Percentiles rank a stretch among this genome's conserved stretches.
Evolutionary conservation across 2,329 filamentous ascomycete genomes (phyloP).

Genomic region (Alternaria triticina): DNA sequence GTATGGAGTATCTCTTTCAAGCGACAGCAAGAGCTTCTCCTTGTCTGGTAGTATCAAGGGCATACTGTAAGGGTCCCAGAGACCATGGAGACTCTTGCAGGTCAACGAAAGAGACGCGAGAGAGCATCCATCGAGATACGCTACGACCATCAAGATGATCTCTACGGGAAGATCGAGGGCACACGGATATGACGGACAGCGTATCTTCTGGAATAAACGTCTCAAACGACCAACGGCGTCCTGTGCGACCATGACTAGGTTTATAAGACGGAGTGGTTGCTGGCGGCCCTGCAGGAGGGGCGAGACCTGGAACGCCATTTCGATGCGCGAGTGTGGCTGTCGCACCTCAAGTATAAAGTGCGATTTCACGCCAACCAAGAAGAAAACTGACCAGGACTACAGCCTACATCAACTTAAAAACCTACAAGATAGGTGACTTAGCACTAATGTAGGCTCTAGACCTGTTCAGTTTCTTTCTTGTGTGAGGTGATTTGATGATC

Average conservation of each 20-base stretch:
- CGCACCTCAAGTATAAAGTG: not conserved
- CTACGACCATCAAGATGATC: slow-evolving; percentile 22
- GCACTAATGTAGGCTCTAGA: too few relatives aligned
- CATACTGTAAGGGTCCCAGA: slow-evolving; percentile 8
- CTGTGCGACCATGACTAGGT: not conserved
- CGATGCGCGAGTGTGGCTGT: not conserved
- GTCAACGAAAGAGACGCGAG: slow-evolving; percentile 22
- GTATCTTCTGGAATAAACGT: slow-evolving; percentile 3
- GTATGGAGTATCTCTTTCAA: slow-evolving; percentile 18
- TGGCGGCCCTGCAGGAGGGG: not conserved
- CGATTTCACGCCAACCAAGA: too few relatives aligned
- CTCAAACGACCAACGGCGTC: not conserved
- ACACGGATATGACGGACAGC: slow-evolving; percentile 5
- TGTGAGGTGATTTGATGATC: not conserved
- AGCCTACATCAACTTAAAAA: too few relatives aligned
- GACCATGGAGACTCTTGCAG: slow-evolving; percentile 15
- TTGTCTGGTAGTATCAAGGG: slow-evolving; percentile 9
- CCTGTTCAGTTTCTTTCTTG: too few relatives aligned
- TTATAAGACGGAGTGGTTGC: not conserved
- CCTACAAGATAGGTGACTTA: too few relatives aligned
- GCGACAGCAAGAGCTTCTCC: slow-evolving; percentile 20
- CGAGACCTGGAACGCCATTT: not conserved
- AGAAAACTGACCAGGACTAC: too few relatives aligned
- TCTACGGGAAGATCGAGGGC: slow-evolving; percentile 20
- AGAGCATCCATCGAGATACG: slow-evolving; percentile 15